Evolutionary conservation across 2,329 filamentous ascomycete species (phyloP).

Genomic region (Blastomyces parvus): DNA sequence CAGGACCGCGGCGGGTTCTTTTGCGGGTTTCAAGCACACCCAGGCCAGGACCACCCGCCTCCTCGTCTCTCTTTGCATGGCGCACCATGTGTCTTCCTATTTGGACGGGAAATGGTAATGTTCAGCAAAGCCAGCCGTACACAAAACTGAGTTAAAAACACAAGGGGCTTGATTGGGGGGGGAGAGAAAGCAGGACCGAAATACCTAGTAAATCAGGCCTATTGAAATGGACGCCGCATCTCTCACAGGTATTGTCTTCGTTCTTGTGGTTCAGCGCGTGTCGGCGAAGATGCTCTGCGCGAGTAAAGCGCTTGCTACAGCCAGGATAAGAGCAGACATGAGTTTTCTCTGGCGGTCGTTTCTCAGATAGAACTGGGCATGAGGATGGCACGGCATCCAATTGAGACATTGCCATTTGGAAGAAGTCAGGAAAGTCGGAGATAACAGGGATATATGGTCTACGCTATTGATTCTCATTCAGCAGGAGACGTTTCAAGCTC

Average conservation of each 20-base stretch:
- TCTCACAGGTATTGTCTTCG: slow-evolving; percentile 46
- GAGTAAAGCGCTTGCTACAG: slow-evolving; percentile 47
- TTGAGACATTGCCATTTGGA: not conserved
- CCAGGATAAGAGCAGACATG: slow-evolving; percentile 36
- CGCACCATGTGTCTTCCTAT: slow-evolving; percentile 50
- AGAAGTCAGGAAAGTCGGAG: not conserved
- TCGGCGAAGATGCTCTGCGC: slow-evolving; percentile 50
- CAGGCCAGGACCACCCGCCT: slow-evolving; percentile 40
- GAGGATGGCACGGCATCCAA: not conserved
- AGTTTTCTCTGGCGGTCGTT: slow-evolving; percentile 4
- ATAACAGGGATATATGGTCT: not conserved
- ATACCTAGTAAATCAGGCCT: slow-evolving; percentile 50
- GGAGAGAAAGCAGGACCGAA: slow-evolving; percentile 13
- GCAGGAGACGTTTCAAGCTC: not conserved
- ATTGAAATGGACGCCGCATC: slow-evolving; percentile 54
- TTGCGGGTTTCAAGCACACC: slow-evolving; percentile 44
- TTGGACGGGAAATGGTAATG: not conserved
- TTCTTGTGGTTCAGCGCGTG: slow-evolving; percentile 50
- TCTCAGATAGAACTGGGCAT: not conserved
- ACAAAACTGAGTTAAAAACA: not conserved
- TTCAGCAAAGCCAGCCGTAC: slow-evolving; percentile 16
- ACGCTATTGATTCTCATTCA: not conserved
- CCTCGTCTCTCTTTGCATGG: slow-evolving; percentile 44
- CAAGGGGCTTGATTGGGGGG: too few relatives aligned
- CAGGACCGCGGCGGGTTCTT: slow-evolving; percentile 39